Conservation (phyloP, 2,329 filamentous ascomycete species). For the Triangularia verruculosa region DNA sequence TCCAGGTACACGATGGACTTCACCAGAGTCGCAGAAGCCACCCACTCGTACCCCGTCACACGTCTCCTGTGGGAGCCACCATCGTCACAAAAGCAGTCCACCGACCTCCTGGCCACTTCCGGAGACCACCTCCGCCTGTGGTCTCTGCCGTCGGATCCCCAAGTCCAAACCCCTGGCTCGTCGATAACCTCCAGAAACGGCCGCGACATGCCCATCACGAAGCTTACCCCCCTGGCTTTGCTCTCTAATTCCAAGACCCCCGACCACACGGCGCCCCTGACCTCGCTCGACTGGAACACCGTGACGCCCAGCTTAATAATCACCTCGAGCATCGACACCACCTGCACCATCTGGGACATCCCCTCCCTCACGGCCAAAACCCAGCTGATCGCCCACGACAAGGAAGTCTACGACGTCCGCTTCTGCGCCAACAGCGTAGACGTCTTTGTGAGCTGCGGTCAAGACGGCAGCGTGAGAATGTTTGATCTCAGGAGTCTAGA, state of each 20-base stretch:
- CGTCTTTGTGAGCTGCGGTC: slow-evolving; percentile 95
- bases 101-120: slow-evolving; percentile 89
- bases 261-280: slow-evolving; percentile 94
- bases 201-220: slow-evolving; percentile 61
- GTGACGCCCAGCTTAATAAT: slow-evolving; percentile 96
- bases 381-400: slow-evolving; percentile 96
- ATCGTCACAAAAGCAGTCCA: slow-evolving; percentile 90
- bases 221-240: slow-evolving; percentile 87
- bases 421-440: slow-evolving; percentile 99
- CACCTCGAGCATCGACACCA: slow-evolving; percentile 97
- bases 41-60: slow-evolving; percentile 95
- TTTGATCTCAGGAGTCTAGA: slow-evolving; percentile 95
- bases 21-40: slow-evolving; percentile 90
- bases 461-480: slow-evolving; percentile 97
- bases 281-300: slow-evolving; percentile 96
- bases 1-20: slow-evolving; percentile 82
- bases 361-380: slow-evolving; percentile 97
- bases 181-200: slow-evolving; percentile 59
- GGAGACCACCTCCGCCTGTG: slow-evolving; percentile 91
- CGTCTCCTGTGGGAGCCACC: slow-evolving; percentile 94
- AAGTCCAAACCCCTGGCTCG: slow-evolving; percentile 59
- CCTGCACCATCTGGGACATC: slow-evolving; percentile 99
- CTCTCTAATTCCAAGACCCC: slow-evolving; percentile 98
- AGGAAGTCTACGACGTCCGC: slow-evolving; percentile 96
- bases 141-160: slow-evolving; percentile 75